Evolutionary conservation across 371 early-diverging fungal genomes (phyloP).

Genomic region (Lichtheimia hyalospora): DNA sequence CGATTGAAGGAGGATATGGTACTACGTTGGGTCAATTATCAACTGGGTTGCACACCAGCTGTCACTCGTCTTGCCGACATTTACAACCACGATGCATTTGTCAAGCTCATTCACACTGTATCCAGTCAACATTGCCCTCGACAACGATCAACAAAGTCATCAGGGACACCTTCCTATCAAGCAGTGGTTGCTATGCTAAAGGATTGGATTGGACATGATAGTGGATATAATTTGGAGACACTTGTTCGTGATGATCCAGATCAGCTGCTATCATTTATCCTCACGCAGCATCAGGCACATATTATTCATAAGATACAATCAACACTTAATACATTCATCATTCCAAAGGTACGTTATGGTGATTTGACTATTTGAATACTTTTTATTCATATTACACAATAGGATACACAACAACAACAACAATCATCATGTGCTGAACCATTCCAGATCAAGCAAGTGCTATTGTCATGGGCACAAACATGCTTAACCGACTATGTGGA

Average conservation of each 20-base stretch:
- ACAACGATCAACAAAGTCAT: background rate
- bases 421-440: constrained; percentile 13
- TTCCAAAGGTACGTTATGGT: constrained; percentile 22
- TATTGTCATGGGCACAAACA: constrained; percentile 63
- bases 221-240: background rate
- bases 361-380: background rate
- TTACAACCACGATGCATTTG: constrained; percentile 2
- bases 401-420: background rate
- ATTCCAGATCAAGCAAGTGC: constrained; percentile 43
- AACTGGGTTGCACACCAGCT: background rate
- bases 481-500: constrained; percentile 60
- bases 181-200: background rate
- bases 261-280: constrained; percentile 31
- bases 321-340: constrained; percentile 25
- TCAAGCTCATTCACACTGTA: background rate
- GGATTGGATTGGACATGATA: background rate
- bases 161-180: background rate
- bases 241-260: constrained; percentile 6
- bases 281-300: constrained; percentile 34
- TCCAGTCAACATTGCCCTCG: too few species aligned
- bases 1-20: constrained; percentile 16
- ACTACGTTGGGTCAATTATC: constrained; percentile 12
- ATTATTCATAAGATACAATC: constrained; percentile 19
- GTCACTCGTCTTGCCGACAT: constrained; percentile 4
- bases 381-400: background rate